A percentile compares a stretch with the other conserved stretches of the same genome.
Evolutionary conservation across 176 grass and related monocot genomes (phyloP).

Genomic region (Zoysia japonica): DNA sequence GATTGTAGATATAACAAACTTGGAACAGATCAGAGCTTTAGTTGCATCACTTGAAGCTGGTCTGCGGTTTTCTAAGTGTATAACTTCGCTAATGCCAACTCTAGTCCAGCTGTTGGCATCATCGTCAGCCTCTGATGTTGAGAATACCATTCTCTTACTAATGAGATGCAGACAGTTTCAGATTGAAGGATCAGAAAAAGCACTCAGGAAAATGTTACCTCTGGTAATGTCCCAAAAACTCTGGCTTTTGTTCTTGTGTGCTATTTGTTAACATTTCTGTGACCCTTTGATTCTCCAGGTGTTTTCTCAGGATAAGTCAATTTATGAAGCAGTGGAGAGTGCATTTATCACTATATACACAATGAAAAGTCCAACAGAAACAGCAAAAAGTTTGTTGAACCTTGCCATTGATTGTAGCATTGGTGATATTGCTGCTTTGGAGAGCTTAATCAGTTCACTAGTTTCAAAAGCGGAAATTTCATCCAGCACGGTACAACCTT

Average conservation of each 20-base stretch:
- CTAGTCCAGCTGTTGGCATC: conserved; percentile 87
- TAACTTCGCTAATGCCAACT: conserved; percentile 85
- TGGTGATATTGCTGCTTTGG: conserved; percentile 83
- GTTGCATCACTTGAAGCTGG: conserved; percentile 96
- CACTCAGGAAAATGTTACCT: conserved; percentile 86
- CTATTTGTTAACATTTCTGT: conserved; percentile 15
- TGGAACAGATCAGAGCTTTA: conserved; percentile 92
- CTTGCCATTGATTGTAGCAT: conserved; percentile 74
- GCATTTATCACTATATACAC: conserved; percentile 89
- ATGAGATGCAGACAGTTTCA: conserved; percentile 99
- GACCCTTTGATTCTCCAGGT: conserved; percentile 55
- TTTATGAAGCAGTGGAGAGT: conserved; percentile 95
- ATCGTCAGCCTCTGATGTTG: conserved; percentile 89
- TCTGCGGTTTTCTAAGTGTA: conserved; percentile 73
- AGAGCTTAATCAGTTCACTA: conserved; percentile 78
- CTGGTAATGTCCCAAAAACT: conserved; percentile 55
- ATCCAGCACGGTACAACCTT: conserved; percentile 60
- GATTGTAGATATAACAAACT: conserved; percentile 74
- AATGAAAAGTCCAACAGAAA: conserved; percentile 73
- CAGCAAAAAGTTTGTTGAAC: conserved; percentile 78
- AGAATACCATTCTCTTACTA: conserved; percentile 85
- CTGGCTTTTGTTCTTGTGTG: conserved; percentile 22
- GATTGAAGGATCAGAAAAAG: conserved; percentile 92
- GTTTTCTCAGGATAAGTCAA: conserved; percentile 97
- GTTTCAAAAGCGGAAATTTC: conserved; percentile 85